A percentile compares a stretch with the other conserved stretches of the same genome.
Conservation (phyloP, 768 basidiomycete species). For the Auricularia sp. region DNA sequence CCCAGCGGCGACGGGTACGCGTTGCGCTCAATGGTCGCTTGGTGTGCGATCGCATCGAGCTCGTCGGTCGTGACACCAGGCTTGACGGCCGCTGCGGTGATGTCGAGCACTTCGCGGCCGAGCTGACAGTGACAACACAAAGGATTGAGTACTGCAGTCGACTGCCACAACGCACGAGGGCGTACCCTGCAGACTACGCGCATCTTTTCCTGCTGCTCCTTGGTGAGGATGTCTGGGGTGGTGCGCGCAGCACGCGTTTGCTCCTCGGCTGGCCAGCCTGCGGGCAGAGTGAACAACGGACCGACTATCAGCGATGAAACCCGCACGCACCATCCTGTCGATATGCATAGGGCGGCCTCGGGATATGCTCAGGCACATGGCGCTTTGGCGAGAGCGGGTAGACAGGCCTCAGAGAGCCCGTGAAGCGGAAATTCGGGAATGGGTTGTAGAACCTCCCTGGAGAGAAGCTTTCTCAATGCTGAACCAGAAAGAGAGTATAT, state of each 20-base stretch:
- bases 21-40: constrained; percentile 79
- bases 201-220: constrained; percentile 84
- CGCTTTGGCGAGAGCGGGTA: constrained; percentile 83
- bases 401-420: constrained; percentile 67
- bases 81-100: constrained; percentile 72
- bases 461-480: too few species aligned
- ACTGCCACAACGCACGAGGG: not conserved
- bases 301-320: constrained; percentile 11
- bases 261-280: constrained; percentile 55
- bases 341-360: constrained; percentile 78
- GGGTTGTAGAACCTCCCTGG: constrained; percentile 73
- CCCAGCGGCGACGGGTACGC: constrained; percentile 91
- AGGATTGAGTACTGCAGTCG: too few species aligned
- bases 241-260: constrained; percentile 45
- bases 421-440: constrained; percentile 65
- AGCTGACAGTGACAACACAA: constrained; percentile 37
- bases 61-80: constrained; percentile 95
- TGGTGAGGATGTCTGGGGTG: constrained; percentile 46
- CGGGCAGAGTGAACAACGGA: constrained; percentile 11
- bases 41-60: constrained; percentile 87
- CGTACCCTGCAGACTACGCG: constrained; percentile 68
- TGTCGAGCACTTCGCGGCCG: constrained; percentile 84
- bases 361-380: constrained; percentile 71
- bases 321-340: constrained; percentile 36
- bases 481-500: too few species aligned